These are phyloP conservation scores for Toxicodendron radicans DNA, from an alignment of 345 rosid genomes.

Conservation along the genomic window DNA sequence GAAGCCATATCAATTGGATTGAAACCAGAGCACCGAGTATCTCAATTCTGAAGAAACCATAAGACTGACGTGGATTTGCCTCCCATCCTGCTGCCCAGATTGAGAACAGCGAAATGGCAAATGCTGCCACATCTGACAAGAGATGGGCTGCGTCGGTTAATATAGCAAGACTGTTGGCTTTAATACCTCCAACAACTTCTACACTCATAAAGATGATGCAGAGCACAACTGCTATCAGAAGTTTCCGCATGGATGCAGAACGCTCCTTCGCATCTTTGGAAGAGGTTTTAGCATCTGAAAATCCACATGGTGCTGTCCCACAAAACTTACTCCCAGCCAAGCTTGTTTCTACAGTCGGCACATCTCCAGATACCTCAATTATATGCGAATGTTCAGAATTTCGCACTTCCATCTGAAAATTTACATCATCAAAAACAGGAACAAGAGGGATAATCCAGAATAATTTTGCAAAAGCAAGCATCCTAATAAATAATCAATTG, in stretches of 20 bases:
- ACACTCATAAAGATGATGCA: constrained; percentile 61
- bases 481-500: not conserved
- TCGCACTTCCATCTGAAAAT: constrained; percentile 50
- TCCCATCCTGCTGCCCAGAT: constrained; percentile 78
- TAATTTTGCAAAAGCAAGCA: constrained; percentile 2
- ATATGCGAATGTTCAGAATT: constrained; percentile 36
- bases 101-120: constrained; percentile 66
- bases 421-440: constrained; percentile 4
- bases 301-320: constrained; percentile 55
- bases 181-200: constrained; percentile 66
- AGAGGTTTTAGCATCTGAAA: constrained; percentile 45
- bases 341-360: constrained; percentile 25
- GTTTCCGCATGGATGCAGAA: constrained; percentile 51
- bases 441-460: not conserved
- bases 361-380: constrained; percentile 49
- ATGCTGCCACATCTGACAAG: constrained; percentile 66
- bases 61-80: constrained; percentile 65
- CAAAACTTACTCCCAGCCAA: constrained; percentile 41
- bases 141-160: constrained; percentile 73
- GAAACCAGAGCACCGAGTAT: constrained; percentile 66
- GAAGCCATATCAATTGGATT: constrained; percentile 73
- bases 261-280: constrained; percentile 59
- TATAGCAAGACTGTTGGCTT: constrained; percentile 73
- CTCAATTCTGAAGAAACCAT: constrained; percentile 67
- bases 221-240: constrained; percentile 49